These are phyloP conservation scores for Kurtzmaniella natalensis DNA, from an alignment of 1,139 yeast genomes.

Conservation along the genomic window DNA sequence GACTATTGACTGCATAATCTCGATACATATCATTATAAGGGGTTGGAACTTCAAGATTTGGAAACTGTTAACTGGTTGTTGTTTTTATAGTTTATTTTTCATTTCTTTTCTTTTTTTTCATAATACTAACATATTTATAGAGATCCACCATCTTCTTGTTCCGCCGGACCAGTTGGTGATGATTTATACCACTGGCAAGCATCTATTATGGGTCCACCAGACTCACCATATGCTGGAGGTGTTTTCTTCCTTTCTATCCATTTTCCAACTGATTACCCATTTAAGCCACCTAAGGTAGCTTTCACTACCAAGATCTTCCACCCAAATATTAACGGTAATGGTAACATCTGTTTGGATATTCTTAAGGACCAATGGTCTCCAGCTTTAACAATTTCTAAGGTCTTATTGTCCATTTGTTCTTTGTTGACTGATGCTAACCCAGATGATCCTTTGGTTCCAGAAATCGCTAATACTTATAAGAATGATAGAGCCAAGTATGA, in stretches of 20 bases:
- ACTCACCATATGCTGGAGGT: conserved; percentile 91
- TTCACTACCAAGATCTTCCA: conserved; percentile 89
- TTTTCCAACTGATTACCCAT: conserved; percentile 93
- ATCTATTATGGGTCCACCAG: conserved; percentile 93
- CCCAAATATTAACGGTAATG: conserved; percentile 86
- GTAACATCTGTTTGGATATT: conserved; percentile 82
- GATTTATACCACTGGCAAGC: conserved; percentile 97
- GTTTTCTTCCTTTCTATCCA: conserved; percentile 87
- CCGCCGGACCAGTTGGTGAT: conserved; percentile 99
- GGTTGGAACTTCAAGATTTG: too few relatives aligned
- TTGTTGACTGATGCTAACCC: conserved; percentile 96
- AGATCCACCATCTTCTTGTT: conserved; percentile 99
- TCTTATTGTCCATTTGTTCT: conserved; percentile 82
- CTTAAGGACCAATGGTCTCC: conserved; percentile 91
- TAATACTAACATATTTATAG: conserved; percentile 45
- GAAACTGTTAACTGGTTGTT: too few relatives aligned
- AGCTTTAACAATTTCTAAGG: conserved; percentile 85
- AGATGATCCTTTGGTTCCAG: conserved; percentile 98
- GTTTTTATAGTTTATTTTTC: too few relatives aligned
- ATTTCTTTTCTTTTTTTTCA: too few relatives aligned
- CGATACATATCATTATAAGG: too few relatives aligned
- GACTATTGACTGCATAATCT: too few relatives aligned
- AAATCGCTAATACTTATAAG: conserved; percentile 94
- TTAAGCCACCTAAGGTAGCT: conserved; percentile 90
- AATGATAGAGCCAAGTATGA: conserved; percentile 93